Percentiles rank a stretch among this genome's conserved stretches.
phyloP scores from a whole-genome alignment of 176 grass and related monocot species.

The Cenchrus fungigraminus region DNA sequence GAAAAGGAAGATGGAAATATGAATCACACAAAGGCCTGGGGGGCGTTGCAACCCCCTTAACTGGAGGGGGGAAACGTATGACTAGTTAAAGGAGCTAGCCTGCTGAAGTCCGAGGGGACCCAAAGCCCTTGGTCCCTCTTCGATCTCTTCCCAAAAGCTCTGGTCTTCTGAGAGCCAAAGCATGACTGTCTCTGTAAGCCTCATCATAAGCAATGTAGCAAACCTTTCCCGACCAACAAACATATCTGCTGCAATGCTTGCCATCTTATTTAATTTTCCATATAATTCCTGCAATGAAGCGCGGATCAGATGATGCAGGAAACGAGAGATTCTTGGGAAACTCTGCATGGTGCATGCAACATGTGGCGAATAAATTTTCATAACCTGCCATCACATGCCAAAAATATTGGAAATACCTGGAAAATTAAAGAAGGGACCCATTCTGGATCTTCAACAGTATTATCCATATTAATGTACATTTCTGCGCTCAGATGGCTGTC shows the following conservation, averaged over 20 bases:
- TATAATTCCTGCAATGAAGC: constrained; percentile 80
- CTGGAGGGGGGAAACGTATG: neutral
- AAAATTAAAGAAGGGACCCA: constrained; percentile 81
- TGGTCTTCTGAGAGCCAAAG: constrained; percentile 82
- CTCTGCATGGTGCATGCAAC: neutral
- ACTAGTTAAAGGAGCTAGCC: constrained; percentile 37
- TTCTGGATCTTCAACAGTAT: constrained; percentile 61
- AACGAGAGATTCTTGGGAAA: neutral
- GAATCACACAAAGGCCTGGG: neutral
- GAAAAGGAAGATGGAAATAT: constrained; percentile 38
- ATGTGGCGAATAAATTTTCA: constrained; percentile 1
- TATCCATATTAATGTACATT: constrained; percentile 90
- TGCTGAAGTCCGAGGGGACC: constrained; percentile 86
- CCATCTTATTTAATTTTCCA: constrained; percentile 81
- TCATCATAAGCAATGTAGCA: constrained; percentile 90
- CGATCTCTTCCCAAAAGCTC: constrained; percentile 94
- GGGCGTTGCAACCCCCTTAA: neutral
- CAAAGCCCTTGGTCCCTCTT: constrained; percentile 70
- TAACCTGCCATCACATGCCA: neutral
- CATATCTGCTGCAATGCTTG: constrained; percentile 70
- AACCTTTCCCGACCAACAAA: constrained; percentile 97
- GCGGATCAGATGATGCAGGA: constrained; percentile 15
- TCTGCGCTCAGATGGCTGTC: constrained; percentile 72
- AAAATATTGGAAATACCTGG: constrained; percentile 56
- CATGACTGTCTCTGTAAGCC: constrained; percentile 86